Base-by-base conservation (phyloP, 139 green algal species). In the Chlamydomonas eustigma region DNA sequence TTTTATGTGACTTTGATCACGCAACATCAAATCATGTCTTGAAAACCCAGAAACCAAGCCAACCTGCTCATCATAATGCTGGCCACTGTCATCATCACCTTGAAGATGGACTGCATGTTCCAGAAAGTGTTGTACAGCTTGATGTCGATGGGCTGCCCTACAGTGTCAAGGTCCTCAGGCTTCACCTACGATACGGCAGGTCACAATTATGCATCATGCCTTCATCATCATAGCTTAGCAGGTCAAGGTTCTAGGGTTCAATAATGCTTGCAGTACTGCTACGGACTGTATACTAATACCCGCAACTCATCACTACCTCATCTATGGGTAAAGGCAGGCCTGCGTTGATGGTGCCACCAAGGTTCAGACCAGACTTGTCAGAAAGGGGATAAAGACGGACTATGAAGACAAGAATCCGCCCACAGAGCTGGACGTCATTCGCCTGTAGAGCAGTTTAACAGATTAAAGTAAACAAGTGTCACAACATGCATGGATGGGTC, bases 41-140 rank as follows among this genome's bases (percentile, higher is more conserved):
- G n/a, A n/a, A n/a, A n/a, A n/a, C n/a, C n/a, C n/a, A 58, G 44
- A 58, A 22, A 58, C 12, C 12, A 58, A 12, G 44, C 44, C 44
- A 58, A 22, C 44, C 44, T 28, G 12, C 44, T 58, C 44, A 58
- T 28, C 44, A 28, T 28, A 58, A 58, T 58, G 44, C 44, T 50
- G 4, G 32, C 3, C 65, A 25, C 8, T 3, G 4, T 39, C 3
- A 35, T 18, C 5, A 65, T 2, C 67, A 83, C 81, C 81, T 86
- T 78, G 74, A 83, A 86, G 2, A 77, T 30, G 18, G 39, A 37
- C 76, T 96, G 91, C 66, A 96, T 80, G 18, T 76, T 76, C 92
- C 92, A 97, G 79, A 97, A 95, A 28, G 83, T 88, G 2, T 44
- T 68, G 86, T 96, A 95, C 52, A 86, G 70, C 24, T 74, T 74